Evolutionary conservation across 2,329 filamentous ascomycete genomes (phyloP).

Genomic region (Microdochium bolleyi): DNA sequence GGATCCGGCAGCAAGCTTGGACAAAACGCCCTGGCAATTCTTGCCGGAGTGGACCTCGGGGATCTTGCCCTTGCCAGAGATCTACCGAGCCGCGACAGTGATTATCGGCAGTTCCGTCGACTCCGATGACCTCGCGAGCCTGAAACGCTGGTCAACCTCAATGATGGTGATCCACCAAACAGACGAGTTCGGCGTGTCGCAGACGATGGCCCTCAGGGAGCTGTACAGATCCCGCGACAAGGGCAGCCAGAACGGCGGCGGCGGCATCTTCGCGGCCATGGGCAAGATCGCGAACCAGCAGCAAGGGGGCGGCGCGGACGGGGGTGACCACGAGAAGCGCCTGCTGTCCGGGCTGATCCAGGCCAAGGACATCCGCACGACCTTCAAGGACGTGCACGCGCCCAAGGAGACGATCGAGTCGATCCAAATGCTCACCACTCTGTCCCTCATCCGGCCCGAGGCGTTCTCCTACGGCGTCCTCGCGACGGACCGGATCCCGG

Average conservation of each 20-base stretch:
- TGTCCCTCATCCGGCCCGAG: conserved; percentile 81
- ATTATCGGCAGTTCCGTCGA: conserved; percentile 14
- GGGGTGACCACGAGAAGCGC: conserved; percentile 73
- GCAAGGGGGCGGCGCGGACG: conserved; percentile 45
- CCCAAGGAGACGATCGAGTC: conserved; percentile 77
- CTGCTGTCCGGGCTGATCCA: conserved; percentile 77
- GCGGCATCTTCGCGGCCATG: background rate
- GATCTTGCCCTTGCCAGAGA: conserved; percentile 13
- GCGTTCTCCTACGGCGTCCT: conserved; percentile 96
- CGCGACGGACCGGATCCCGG: conserved; percentile 82
- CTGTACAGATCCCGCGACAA: conserved; percentile 17
- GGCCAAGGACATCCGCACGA: conserved; percentile 72
- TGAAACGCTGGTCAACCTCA: background rate
- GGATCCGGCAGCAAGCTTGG: background rate
- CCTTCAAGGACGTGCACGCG: conserved; percentile 81
- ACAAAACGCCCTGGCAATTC: background rate
- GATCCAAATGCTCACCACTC: conserved; percentile 78
- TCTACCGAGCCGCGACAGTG: conserved; percentile 17
- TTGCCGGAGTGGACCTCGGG: conserved; percentile 7
- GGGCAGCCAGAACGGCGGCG: conserved; percentile 24
- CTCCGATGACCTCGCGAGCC: background rate
- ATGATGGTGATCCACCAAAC: background rate
- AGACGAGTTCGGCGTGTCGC: background rate
- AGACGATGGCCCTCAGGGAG: conserved; percentile 2
- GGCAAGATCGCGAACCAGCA: background rate